A percentile compares a stretch with the other conserved stretches of the same genome.
These are phyloP conservation scores for Beta macrorhiza DNA, from an alignment of 179 eudicot genomes.

Conservation along the genomic window DNA sequence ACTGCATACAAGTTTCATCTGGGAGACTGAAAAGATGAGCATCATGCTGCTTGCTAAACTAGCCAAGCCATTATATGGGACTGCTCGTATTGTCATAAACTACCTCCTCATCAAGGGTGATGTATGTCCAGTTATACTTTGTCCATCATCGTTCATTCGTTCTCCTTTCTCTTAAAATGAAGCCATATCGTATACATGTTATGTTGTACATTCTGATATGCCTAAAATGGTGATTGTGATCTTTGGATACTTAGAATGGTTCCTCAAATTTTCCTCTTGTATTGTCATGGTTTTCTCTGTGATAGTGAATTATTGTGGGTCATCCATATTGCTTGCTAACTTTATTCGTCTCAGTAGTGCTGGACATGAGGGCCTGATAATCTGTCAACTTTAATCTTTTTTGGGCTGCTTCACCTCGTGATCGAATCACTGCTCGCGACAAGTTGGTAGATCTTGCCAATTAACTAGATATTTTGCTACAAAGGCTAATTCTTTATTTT, in stretches of 20 bases:
- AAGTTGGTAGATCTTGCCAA: neutral
- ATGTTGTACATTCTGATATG: neutral
- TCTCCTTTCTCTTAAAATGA: neutral
- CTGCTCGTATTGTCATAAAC: conserved; percentile 86
- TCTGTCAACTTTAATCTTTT: neutral
- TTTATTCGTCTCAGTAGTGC: neutral
- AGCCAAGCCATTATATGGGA: conserved; percentile 83
- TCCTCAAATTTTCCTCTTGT: neutral
- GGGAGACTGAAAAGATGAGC: conserved; percentile 85
- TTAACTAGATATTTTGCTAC: neutral
- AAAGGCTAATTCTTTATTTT: neutral
- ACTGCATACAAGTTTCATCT: conserved; percentile 73
- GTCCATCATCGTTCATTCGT: neutral
- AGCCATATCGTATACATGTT: conserved; percentile 5
- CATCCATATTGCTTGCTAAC: neutral
- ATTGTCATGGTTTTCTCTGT: neutral
- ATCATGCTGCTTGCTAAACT: conserved; percentile 86
- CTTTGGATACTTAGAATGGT: neutral
- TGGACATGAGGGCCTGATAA: neutral
- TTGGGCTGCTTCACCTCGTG: neutral
- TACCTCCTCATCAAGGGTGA: conserved; percentile 91
- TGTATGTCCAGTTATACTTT: conserved; percentile 48
- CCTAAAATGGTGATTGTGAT: neutral
- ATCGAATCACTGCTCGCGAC: neutral
- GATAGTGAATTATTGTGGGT: neutral